Evolutionary conservation across 169 alveolate genomes (phyloP), one percentile per base, ranked within the genome.

Genomic region (Plasmodium gonderi): DNA sequence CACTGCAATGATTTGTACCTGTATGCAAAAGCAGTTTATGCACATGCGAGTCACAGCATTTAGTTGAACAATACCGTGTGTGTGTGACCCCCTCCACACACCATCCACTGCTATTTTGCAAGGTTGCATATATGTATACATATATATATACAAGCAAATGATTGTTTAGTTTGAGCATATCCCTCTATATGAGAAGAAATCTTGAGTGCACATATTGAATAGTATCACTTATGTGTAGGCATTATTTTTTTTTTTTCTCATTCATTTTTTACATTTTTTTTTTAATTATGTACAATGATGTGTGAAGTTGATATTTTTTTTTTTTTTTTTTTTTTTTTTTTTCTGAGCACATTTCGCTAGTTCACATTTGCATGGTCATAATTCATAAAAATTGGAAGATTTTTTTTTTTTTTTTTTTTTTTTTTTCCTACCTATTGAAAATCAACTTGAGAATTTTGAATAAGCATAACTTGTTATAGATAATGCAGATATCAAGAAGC

Each of bases 301-400:
- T 49, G 72, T 11, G 29, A 29, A 49, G 14, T 14, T 12, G 26
- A 2, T 40, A 33, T 51, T 40, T 33, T 78, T 44, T 78, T 75
- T 49, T 49, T 23, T 47, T 79, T n/a, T 40, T 79, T 23, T 80
- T 80, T 80, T 67, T 29, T 80, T 54, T 54, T 54, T 54, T 54
- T 26, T 7, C 36, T 65, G 91, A 67, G 69, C 68, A 67, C 60
- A 65, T 51, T 20, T 29, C 12, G 23, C 82, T 33, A 23, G 91
- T 33, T 42, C 64, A 33, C 69, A n/a, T n/a, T 31, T 17, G 17
- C 11, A 31, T 54, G 69, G 69, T 54, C 69, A 54, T 54, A 54
- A 54, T 54, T 54, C 69, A 54, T 54, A 54, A n/a, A 23, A 31
- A 54, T 54, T 54, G 69, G 69, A 17, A 20, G 69, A 54, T 54